Evolutionary conservation across 768 basidiomycete genomes (phyloP).

Genomic region (Gautieria morchelliformis): DNA sequence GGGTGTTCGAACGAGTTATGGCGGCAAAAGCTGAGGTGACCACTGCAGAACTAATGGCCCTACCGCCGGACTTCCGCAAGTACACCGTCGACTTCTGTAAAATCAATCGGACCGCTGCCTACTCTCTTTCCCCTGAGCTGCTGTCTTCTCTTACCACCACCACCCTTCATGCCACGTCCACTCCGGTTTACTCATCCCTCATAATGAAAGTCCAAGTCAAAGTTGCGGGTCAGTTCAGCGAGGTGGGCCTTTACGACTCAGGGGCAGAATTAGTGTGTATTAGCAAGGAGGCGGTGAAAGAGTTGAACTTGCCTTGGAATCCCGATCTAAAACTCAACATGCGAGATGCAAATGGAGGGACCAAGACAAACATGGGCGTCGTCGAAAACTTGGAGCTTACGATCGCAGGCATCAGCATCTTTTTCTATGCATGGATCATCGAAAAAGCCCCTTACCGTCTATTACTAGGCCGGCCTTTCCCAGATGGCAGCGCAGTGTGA

Average conservation of each 20-base stretch:
- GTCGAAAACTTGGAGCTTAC: constrained; percentile 3
- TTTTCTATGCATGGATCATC: constrained; percentile 9
- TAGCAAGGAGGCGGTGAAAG: not conserved
- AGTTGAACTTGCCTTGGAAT: not conserved
- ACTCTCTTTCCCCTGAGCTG: not conserved
- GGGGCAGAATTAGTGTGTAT: constrained; percentile 3
- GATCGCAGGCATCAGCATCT: not conserved
- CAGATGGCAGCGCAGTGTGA: not conserved
- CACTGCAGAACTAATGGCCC: no score
- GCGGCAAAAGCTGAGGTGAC: no score
- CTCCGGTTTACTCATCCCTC: not conserved
- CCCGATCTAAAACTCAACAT: not conserved
- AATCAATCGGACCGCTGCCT: not conserved
- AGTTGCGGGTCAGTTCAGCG: not conserved
- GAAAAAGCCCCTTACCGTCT: constrained; percentile 9
- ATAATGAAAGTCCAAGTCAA: not conserved
- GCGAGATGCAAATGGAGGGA: constrained; percentile 1
- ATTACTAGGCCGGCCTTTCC: constrained; percentile 10
- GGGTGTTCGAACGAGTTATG: no score
- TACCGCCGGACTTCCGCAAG: not conserved
- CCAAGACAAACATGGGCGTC: not conserved
- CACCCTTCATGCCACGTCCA: no score
- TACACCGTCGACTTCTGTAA: not conserved
- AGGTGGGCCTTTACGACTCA: not conserved
- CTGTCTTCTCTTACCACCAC: not conserved